Evolutionary conservation across 2,329 filamentous ascomycete genomes (phyloP).

Genomic region (Sphaceloma murrayae): DNA sequence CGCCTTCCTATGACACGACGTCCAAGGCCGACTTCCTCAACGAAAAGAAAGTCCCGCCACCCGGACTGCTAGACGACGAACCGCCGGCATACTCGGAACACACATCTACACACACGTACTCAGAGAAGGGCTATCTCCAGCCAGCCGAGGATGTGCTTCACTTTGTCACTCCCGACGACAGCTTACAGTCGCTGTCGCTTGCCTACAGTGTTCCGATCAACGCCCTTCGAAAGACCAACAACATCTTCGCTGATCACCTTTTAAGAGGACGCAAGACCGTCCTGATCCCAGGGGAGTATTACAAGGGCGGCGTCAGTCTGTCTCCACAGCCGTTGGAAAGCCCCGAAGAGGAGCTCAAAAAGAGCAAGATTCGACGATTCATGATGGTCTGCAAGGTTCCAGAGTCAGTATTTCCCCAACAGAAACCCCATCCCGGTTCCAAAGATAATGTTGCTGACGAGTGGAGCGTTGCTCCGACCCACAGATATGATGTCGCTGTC

Average conservation of each 20-base stretch:
- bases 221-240: constrained; percentile 57
- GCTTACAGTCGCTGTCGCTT: constrained; percentile 57
- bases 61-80: constrained; percentile 27
- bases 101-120: constrained; percentile 22
- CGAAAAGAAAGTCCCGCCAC: constrained; percentile 19
- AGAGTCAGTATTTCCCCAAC: constrained; percentile 47
- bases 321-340: constrained; percentile 63
- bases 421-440: background rate
- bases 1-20: constrained; percentile 51
- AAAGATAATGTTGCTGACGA: constrained; percentile 28
- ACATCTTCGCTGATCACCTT: constrained; percentile 61
- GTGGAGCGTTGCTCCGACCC: constrained; percentile 29
- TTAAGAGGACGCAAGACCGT: constrained; percentile 59
- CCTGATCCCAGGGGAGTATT: constrained; percentile 61
- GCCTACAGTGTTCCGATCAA: constrained; percentile 59
- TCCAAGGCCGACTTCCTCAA: constrained; percentile 16
- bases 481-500: constrained; percentile 58
- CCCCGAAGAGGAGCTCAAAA: constrained; percentile 63
- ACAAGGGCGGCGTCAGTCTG: constrained; percentile 56
- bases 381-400: constrained; percentile 71
- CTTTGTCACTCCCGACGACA: constrained; percentile 64
- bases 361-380: constrained; percentile 61
- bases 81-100: constrained; percentile 38
- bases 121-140: constrained; percentile 28
- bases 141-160: constrained; percentile 59